Evolutionary conservation across 78 protist genomes (phyloP).

Genomic region (Dictyostelium capitatum): DNA sequence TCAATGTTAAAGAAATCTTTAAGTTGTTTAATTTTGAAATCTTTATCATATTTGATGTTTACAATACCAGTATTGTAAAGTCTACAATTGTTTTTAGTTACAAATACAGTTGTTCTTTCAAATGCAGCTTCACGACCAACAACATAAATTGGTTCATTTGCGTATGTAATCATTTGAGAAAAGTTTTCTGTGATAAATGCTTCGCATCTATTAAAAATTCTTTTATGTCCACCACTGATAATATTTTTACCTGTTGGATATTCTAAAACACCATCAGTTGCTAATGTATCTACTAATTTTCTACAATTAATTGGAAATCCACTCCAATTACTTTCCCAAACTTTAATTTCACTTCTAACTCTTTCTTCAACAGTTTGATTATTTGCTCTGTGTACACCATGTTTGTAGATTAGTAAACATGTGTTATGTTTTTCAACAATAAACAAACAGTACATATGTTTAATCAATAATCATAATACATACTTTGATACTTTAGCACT

Average conservation of each 20-base stretch:
- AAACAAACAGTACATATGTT: too few relatives aligned
- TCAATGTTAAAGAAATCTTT: conserved; percentile 72
- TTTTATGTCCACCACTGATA: conserved; percentile 73
- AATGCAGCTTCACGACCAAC: conserved; percentile 64
- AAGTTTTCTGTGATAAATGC: conserved; percentile 69
- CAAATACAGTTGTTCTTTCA: conserved; percentile 56
- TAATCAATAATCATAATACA: neutral
- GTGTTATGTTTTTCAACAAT: too few relatives aligned
- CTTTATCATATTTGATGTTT: conserved; percentile 75
- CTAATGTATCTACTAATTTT: conserved; percentile 69
- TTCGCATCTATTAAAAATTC: conserved; percentile 66
- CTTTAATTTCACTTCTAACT: conserved; percentile 47
- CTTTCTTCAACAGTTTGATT: conserved; percentile 55
- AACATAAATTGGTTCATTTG: conserved; percentile 18
- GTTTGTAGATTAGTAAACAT: too few relatives aligned
- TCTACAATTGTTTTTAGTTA: conserved; percentile 74
- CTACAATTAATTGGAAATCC: conserved; percentile 83
- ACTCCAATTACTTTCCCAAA: conserved; percentile 78
- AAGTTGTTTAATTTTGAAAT: conserved; percentile 58
- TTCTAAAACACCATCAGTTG: conserved; percentile 74
- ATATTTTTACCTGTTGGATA: conserved; percentile 75
- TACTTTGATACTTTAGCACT: neutral
- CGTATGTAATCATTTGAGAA: conserved; percentile 37
- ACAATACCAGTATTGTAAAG: conserved; percentile 63
- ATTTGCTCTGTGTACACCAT: neutral